phyloP scores from a whole-genome alignment of 2,329 filamentous ascomycete genomes.

The Lecanicillium sp. region DNA sequence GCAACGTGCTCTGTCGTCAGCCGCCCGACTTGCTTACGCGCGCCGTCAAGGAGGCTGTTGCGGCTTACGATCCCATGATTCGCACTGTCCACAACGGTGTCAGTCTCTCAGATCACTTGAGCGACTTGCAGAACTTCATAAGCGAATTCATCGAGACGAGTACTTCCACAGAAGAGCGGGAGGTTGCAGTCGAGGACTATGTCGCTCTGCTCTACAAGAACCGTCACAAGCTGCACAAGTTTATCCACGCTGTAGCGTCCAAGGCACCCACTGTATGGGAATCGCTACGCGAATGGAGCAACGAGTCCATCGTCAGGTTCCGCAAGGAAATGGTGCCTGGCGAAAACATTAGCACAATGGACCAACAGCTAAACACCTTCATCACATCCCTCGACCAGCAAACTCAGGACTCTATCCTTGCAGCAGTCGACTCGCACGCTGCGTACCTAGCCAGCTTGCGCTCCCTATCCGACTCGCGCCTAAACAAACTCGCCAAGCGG shows the following conservation, averaged over 20 bases:
- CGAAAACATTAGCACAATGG: constrained; percentile 26
- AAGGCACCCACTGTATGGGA: constrained; percentile 58
- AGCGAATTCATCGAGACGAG: constrained; percentile 59
- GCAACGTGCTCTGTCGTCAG: constrained; percentile 55
- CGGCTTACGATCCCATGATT: constrained; percentile 68
- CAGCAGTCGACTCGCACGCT: constrained; percentile 50
- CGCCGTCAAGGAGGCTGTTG: constrained; percentile 54
- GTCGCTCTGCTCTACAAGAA: constrained; percentile 59
- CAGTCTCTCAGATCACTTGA: constrained; percentile 61
- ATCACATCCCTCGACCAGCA: constrained; percentile 37
- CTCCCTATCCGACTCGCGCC: constrained; percentile 41
- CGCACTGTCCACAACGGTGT: constrained; percentile 61
- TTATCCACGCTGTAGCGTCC: constrained; percentile 60
- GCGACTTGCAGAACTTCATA: constrained; percentile 59
- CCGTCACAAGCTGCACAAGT: constrained; percentile 55
- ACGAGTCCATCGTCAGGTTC: constrained; percentile 50
- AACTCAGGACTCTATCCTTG: constrained; percentile 36
- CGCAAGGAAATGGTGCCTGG: constrained; percentile 27
- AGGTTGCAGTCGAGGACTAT: constrained; percentile 58
- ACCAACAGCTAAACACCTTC: constrained; percentile 29
- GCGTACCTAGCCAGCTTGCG: constrained; percentile 50
- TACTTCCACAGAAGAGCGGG: constrained; percentile 29
- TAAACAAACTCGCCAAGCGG: constrained; percentile 47
- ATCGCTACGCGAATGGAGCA: constrained; percentile 53
- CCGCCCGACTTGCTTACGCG: constrained; percentile 67